Evolutionary conservation across 164 flowering plant species (phyloP).

Genomic region (grape (Vitis vinifera)): DNA sequence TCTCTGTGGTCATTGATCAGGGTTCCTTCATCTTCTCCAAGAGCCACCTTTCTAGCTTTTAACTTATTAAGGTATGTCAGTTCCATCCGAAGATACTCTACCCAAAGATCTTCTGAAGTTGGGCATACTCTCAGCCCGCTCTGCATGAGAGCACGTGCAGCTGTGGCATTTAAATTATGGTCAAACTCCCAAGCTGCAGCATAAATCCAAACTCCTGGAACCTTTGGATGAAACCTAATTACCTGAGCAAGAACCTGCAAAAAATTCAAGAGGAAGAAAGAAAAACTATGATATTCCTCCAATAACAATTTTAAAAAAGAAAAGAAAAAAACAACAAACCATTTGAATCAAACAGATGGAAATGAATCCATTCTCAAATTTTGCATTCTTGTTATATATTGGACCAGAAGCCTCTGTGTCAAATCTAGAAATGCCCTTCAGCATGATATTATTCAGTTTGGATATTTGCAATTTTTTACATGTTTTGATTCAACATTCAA

Average conservation of each 20-base stretch:
- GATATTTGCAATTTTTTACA: too few relatives aligned
- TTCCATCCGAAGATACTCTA: constrained; percentile 94
- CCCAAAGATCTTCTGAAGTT: constrained; percentile 81
- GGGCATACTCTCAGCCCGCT: constrained; percentile 84
- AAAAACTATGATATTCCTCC: too few relatives aligned
- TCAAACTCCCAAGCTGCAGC: constrained; percentile 98
- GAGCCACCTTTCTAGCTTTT: constrained; percentile 71
- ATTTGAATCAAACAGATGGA: background rate
- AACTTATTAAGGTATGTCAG: constrained; percentile 85
- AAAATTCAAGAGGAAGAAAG: background rate
- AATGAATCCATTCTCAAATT: background rate
- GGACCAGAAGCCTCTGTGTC: too few relatives aligned
- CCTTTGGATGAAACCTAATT: constrained; percentile 86
- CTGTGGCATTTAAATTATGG: constrained; percentile 62
- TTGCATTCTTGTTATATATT: background rate
- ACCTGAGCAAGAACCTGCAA: constrained; percentile 71
- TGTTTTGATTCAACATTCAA: too few relatives aligned
- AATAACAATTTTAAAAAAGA: background rate
- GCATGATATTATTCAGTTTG: too few relatives aligned
- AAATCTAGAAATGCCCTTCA: too few relatives aligned
- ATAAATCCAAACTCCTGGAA: constrained; percentile 92
- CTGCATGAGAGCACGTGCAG: constrained; percentile 91
- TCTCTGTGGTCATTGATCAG: constrained; percentile 22
- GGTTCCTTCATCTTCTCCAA: constrained; percentile 71
- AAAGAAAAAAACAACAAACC: background rate